phyloP scores from a whole-genome alignment of 768 basidiomycete genomes.

The Pleurotus cornucopiae region DNA sequence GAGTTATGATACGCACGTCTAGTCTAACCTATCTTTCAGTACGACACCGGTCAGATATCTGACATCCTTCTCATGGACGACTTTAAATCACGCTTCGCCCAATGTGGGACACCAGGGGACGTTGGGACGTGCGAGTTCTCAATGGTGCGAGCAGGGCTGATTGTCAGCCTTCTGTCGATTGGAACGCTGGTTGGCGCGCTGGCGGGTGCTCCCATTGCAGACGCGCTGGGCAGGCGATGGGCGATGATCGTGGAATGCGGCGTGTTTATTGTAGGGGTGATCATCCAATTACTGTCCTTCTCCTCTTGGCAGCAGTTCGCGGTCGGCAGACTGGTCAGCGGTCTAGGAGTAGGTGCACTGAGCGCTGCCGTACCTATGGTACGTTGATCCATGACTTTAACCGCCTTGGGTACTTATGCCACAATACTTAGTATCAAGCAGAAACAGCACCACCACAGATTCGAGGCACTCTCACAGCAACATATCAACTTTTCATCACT shows the following conservation, averaged over 20 bases:
- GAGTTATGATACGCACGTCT: too few relatives aligned
- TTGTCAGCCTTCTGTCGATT: constrained; percentile 67
- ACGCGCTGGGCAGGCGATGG: constrained; percentile 58
- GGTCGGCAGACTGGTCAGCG: constrained; percentile 61
- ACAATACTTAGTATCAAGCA: constrained; percentile 48
- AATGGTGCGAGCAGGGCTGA: constrained; percentile 56
- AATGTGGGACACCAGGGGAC: constrained; percentile 36
- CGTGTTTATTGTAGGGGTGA: constrained; percentile 56
- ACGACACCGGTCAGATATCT: constrained; percentile 76
- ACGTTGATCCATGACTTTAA: constrained; percentile 2
- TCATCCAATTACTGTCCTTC: constrained; percentile 51
- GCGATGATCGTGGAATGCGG: constrained; percentile 62
- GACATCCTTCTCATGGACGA: constrained; percentile 73
- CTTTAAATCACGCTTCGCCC: constrained; percentile 61
- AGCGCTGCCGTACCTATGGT: constrained; percentile 67
- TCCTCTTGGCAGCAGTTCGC: constrained; percentile 63
- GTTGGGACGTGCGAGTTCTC: constrained; percentile 46
- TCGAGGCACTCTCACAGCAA: constrained; percentile 62
- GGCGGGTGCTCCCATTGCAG: constrained; percentile 58
- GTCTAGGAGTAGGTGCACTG: constrained; percentile 65
- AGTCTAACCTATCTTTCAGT: constrained; percentile 21
- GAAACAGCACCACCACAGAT: constrained; percentile 72
- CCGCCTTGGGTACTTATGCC: constrained; percentile 2
- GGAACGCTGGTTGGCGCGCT: constrained; percentile 66
- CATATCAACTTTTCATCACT: constrained; percentile 64